Base-by-base conservation (phyloP, 2,329 filamentous ascomycete genomes). In the Botrytis fragariae region DNA sequence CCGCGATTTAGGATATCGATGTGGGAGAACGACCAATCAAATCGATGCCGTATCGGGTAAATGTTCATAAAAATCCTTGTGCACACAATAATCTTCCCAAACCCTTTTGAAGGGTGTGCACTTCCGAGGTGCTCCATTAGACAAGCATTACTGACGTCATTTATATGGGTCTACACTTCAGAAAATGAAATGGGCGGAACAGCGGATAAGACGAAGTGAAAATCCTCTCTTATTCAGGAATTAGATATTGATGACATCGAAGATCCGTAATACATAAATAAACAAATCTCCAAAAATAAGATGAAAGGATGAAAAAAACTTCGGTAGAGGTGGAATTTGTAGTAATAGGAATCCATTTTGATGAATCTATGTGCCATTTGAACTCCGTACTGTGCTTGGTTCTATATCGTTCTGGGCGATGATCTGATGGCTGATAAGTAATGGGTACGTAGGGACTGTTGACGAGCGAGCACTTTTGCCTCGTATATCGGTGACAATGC, bases 71-170 rank as follows among this genome's bases (percentile, higher is more conserved):
- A 54, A 54, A n/a, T 32, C n/a, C 62, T 32, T 65, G 29, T 29
- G 32, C n/a, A 12, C n/a, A 54, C 5, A n/a, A 63, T 20, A 10
- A 45, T 25, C 22, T 45, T 32, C 42, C 42, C 39, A 32, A 64
- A 35, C 22, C 25, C 29, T 44, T 25, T 35, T 45, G 42, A 25
- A 20, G 62, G 29, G 29, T 45, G 6, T 54, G n/a, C 51, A 20
- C 42, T 48, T 35, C 42, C 29, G 42, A 65, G 42, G 62, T 65
- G 44, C 62, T 48, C 62, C 62, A 48, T n/a, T 22, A 48, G 45
- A 65, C 62, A 65, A 65, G 42, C 62, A 45, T 32, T 44, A 8
- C 3, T 48, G 62, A 65, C 62, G 62, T 65, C 62, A 65, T 67
- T 67, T 67, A 48, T 67, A 1, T 51, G 63, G 63, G 25, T 16